A percentile compares a stretch with the other conserved stretches of the same genome.
Conservation (phyloP, 2,329 filamentous ascomycete species). For the Cladosporium cucumerinum region DNA sequence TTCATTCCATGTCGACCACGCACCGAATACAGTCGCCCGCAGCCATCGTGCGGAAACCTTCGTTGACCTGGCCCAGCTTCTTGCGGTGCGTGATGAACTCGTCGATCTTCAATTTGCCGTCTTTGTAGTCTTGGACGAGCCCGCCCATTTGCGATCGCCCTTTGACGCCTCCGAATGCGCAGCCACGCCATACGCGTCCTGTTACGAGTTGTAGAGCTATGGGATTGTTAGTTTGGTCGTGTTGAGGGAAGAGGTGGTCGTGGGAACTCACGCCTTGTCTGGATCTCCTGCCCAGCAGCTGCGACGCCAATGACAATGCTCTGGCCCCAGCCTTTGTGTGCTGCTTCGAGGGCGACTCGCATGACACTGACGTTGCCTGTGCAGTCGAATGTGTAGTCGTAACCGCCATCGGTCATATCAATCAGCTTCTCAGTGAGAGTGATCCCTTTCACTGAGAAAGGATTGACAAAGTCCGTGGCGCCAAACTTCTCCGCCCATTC, state of each 20-base stretch:
- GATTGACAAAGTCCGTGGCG: slow-evolving; percentile 95
- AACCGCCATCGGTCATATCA: slow-evolving; percentile 93
- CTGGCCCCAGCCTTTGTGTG: slow-evolving; percentile 97
- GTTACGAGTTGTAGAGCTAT: slow-evolving; percentile 94
- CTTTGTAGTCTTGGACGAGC: slow-evolving; percentile 81
- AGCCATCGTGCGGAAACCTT: slow-evolving; percentile 90
- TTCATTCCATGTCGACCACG: slow-evolving; percentile 62
- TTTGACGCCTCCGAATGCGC: slow-evolving; percentile 94
- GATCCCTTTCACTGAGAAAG: slow-evolving; percentile 56
- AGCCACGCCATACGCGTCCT: slow-evolving; percentile 91
- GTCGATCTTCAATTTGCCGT: slow-evolving; percentile 86
- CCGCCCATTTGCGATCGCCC: slow-evolving; percentile 83
- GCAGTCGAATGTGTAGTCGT: slow-evolving; percentile 97
- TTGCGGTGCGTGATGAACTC: slow-evolving; percentile 97
- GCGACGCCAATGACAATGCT: slow-evolving; percentile 94
- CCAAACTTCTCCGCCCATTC: slow-evolving; percentile 88
- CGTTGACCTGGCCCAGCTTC: slow-evolving; percentile 74
- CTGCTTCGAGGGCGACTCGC: slow-evolving; percentile 87
- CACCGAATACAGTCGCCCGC: slow-evolving; percentile 90
- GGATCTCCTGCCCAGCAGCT: slow-evolving; percentile 87
- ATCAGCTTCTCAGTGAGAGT: slow-evolving; percentile 85
- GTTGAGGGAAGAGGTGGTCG: neutral
- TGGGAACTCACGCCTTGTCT: slow-evolving; percentile 71
- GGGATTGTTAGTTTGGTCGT: slow-evolving; percentile 1
- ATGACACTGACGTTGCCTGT: slow-evolving; percentile 92